Evolutionary conservation across 768 basidiomycete species (phyloP).

Genomic region (Cystobasidium onofrii): DNA sequence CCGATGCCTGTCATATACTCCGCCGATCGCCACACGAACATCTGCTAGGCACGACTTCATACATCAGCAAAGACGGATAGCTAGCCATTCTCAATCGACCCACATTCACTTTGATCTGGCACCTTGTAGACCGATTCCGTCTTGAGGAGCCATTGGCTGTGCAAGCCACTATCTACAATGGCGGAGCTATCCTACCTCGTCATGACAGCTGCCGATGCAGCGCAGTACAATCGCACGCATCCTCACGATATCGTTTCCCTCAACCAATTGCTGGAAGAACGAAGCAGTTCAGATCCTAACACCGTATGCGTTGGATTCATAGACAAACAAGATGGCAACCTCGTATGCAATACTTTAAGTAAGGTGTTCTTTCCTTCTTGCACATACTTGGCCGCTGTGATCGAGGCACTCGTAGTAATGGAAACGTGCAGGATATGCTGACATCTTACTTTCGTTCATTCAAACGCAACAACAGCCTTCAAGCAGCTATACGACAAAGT

Average conservation of each 20-base stretch:
- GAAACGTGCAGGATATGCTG: no score
- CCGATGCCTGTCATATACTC: no score
- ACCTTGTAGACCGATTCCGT: no score
- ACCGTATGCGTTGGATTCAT: slow-evolving; percentile 28
- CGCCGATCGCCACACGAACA: no score
- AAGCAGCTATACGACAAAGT: slow-evolving; percentile 17
- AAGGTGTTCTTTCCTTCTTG: background rate
- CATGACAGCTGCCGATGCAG: slow-evolving; percentile 21
- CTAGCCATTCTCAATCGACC: no score
- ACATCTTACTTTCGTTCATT: background rate
- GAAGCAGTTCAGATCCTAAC: background rate
- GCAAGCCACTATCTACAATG: slow-evolving; percentile 6
- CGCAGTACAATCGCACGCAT: background rate
- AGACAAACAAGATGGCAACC: background rate
- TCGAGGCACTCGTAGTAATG: background rate
- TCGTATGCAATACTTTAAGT: slow-evolving; percentile 22
- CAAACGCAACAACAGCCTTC: slow-evolving; percentile 5
- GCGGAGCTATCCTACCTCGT: slow-evolving; percentile 30
- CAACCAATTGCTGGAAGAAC: slow-evolving; percentile 29
- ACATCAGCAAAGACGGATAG: no score
- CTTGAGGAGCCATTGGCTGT: no score
- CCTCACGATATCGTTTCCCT: slow-evolving; percentile 31
- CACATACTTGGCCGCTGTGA: background rate
- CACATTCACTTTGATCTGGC: no score
- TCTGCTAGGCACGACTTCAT: no score